Percentiles rank a stretch among this genome's conserved stretches.
Evolutionary conservation across 2,329 filamentous ascomycete genomes (phyloP).

Genomic region (Neonectria neomacrospora): DNA sequence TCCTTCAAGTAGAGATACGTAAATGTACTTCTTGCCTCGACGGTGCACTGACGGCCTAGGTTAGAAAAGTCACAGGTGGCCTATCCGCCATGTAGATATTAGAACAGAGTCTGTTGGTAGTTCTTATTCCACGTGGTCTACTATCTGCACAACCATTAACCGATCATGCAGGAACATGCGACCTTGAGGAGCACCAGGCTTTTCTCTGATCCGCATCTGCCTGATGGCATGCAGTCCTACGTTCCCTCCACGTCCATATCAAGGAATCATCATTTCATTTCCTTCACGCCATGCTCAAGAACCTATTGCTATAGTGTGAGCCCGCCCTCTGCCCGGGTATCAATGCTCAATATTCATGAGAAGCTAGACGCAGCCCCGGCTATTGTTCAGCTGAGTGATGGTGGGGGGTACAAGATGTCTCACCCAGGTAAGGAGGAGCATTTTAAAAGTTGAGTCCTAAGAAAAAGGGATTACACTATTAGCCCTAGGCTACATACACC

Average conservation of each 20-base stretch:
- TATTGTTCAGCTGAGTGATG: conserved; percentile 10
- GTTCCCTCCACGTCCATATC: not conserved
- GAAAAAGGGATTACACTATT: too few relatives aligned
- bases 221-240: not conserved
- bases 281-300: not conserved
- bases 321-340: not conserved
- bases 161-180: not conserved
- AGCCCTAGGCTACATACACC: too few relatives aligned
- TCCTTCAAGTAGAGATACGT: not conserved
- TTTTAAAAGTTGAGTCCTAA: too few relatives aligned
- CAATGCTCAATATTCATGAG: not conserved
- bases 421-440: not conserved
- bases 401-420: conserved; percentile 3
- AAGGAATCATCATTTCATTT: not conserved
- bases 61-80: not conserved
- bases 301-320: not conserved
- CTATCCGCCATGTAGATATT: not conserved
- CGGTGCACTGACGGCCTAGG: not conserved
- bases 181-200: not conserved
- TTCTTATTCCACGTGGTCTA: not conserved
- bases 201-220: not conserved
- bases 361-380: not conserved
- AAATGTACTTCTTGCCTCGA: not conserved
- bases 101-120: not conserved
- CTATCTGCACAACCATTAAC: not conserved